A percentile compares a stretch with the other conserved stretches of the same genome.
These are phyloP conservation scores for Xylariaceae sp. DNA, from an alignment of 2,329 filamentous ascomycete species.

Conservation along the genomic window DNA sequence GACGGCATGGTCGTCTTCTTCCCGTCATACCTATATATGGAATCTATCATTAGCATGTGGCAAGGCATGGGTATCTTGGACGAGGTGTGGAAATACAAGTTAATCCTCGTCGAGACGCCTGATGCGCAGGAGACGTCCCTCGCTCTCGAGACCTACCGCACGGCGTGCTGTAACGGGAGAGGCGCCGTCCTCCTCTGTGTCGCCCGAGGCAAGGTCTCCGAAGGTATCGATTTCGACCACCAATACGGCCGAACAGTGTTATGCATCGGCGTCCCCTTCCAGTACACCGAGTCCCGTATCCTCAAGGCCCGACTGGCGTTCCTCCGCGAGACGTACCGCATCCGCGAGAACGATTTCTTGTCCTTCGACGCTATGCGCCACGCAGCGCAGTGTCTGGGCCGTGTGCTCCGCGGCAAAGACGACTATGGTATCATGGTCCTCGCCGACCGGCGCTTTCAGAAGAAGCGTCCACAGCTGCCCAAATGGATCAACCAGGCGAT, in stretches of 20 bases:
- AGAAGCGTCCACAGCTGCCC: conserved; percentile 84
- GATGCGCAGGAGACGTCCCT: conserved; percentile 96
- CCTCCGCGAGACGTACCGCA: conserved; percentile 92
- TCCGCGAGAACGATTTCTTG: conserved; percentile 93
- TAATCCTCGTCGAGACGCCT: conserved; percentile 95
- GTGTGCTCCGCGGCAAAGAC: conserved; percentile 92
- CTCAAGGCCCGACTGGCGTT: conserved; percentile 94
- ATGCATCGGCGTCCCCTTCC: conserved; percentile 95
- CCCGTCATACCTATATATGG: conserved; percentile 98
- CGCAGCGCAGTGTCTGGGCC: conserved; percentile 91
- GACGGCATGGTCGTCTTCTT: conserved; percentile 99
- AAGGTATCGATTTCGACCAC: conserved; percentile 98
- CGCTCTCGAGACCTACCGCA: conserved; percentile 92
- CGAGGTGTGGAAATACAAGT: conserved; percentile 98
- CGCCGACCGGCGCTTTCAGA: conserved; percentile 87
- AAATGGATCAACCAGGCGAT: conserved; percentile 96
- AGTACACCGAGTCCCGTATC: conserved; percentile 97
- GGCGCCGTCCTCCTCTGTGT: conserved; percentile 92
- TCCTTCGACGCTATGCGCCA: conserved; percentile 99
- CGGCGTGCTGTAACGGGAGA: conserved; percentile 93
- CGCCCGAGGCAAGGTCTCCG: conserved; percentile 92
- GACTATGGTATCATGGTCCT: conserved; percentile 99
- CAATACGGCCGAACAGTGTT: conserved; percentile 95
- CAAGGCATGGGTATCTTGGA: conserved; percentile 97
- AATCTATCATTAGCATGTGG: conserved; percentile 98